Conservation (phyloP, 2,329 filamentous ascomycete species). For the Fusarium subtropicale region DNA sequence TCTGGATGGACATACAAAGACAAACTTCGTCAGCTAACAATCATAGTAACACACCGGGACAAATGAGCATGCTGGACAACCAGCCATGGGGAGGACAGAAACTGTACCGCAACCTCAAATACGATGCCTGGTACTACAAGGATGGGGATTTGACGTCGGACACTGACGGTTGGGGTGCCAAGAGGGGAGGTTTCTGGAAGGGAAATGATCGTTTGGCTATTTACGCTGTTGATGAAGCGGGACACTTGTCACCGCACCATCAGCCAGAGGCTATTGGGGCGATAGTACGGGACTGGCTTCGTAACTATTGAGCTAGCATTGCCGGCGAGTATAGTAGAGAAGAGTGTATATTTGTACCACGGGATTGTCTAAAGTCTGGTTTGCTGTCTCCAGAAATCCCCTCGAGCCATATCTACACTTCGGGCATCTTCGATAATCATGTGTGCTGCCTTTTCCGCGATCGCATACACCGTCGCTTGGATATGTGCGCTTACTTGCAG, state of each 20-base stretch:
- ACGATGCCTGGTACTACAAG: conserved; percentile 9
- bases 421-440: conserved; percentile 42
- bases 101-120: neutral
- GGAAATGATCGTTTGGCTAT: conserved; percentile 21
- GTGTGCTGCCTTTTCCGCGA: conserved; percentile 50
- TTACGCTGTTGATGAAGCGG: conserved; percentile 33
- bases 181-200: conserved; percentile 29
- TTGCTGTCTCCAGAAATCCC: neutral
- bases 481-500: conserved; percentile 48
- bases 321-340: neutral
- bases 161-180: neutral
- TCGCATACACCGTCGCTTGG: conserved; percentile 53
- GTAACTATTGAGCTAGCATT: neutral
- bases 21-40: neutral
- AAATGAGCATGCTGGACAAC: conserved; percentile 28
- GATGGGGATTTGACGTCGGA: conserved; percentile 9
- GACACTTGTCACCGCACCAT: conserved; percentile 18
- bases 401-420: neutral
- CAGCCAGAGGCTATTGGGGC: conserved; percentile 28
- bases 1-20: fast-evolving
- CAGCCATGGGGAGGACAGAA: conserved; percentile 16
- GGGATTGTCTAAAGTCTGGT: conserved; percentile 2
- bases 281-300: conserved; percentile 19
- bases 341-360: neutral
- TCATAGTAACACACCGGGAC: conserved; percentile 25